phyloP scores from a whole-genome alignment of 805 yeast species.

The Scheffersomyces spartinae region DNA sequence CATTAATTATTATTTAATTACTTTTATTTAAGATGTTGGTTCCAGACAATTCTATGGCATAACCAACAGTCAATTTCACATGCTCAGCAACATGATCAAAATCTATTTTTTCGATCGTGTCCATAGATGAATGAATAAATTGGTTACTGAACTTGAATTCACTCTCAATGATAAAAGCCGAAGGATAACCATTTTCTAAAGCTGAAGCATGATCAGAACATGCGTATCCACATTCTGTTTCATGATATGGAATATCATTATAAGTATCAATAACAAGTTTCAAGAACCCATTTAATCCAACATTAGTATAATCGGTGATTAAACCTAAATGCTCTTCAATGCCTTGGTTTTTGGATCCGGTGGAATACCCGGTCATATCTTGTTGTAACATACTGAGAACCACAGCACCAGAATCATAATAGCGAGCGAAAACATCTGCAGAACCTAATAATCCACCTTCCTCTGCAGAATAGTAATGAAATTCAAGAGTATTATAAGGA shows the following conservation, averaged over 20 bases:
- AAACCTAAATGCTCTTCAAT: slow-evolving; percentile 67
- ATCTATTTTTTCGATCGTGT: slow-evolving; percentile 72
- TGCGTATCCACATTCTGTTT: slow-evolving; percentile 80
- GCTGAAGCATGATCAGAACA: slow-evolving; percentile 94
- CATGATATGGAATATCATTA: slow-evolving; percentile 57
- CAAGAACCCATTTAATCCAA: slow-evolving; percentile 44
- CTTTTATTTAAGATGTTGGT: too few relatives aligned
- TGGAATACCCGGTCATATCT: slow-evolving; percentile 84
- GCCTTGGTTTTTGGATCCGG: slow-evolving; percentile 36
- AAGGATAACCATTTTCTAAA: slow-evolving; percentile 69
- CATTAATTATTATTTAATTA: too few relatives aligned
- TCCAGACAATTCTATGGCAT: slow-evolving; percentile 63
- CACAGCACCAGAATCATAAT: slow-evolving; percentile 29
- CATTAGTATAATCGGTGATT: slow-evolving; percentile 57
- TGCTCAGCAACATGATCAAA: slow-evolving; percentile 75
- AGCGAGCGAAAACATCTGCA: slow-evolving; percentile 56
- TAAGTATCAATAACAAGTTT: slow-evolving; percentile 51
- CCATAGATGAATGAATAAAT: slow-evolving; percentile 66
- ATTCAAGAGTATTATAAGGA: slow-evolving; percentile 71
- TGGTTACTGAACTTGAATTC: slow-evolving; percentile 53
- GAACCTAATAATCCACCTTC: slow-evolving; percentile 90
- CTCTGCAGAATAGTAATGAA: slow-evolving; percentile 93
- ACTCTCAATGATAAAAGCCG: slow-evolving; percentile 73
- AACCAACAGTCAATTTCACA: slow-evolving; percentile 65
- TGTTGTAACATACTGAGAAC: slow-evolving; percentile 85